These are phyloP conservation scores for Pichia sp. DNA, from an alignment of 1,139 yeast genomes.

Conservation along the genomic window DNA sequence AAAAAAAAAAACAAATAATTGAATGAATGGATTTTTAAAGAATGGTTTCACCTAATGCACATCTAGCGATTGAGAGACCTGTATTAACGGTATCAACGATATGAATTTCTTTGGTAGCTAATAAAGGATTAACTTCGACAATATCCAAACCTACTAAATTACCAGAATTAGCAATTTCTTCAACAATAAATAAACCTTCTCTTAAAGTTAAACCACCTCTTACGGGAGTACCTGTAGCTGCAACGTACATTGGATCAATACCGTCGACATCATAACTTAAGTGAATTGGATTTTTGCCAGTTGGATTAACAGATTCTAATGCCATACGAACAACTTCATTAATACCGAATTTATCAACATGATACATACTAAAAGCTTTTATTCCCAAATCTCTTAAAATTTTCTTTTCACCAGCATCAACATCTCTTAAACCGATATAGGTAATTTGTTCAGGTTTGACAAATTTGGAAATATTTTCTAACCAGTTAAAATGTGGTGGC, in stretches of 20 bases:
- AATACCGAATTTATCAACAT: slow-evolving; percentile 89
- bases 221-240: slow-evolving; percentile 97
- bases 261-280: slow-evolving; percentile 95
- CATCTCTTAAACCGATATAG: slow-evolving; percentile 91
- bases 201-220: slow-evolving; percentile 92
- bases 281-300: slow-evolving; percentile 71
- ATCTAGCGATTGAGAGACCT: slow-evolving; percentile 86
- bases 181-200: slow-evolving; percentile 90
- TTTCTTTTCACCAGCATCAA: slow-evolving; percentile 77
- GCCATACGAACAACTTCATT: slow-evolving; percentile 93
- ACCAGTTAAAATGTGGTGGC: slow-evolving; percentile 77
- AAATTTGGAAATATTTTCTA: slow-evolving; percentile 41
- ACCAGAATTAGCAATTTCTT: slow-evolving; percentile 86
- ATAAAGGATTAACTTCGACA: slow-evolving; percentile 88
- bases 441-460: slow-evolving; percentile 71
- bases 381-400: slow-evolving; percentile 67
- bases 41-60: slow-evolving; percentile 90
- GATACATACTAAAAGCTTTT: slow-evolving; percentile 92
- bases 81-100: slow-evolving; percentile 81
- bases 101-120: slow-evolving; percentile 75
- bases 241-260: slow-evolving; percentile 87
- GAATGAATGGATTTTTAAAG: slow-evolving; percentile 34
- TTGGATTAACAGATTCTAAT: slow-evolving; percentile 68
- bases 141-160: slow-evolving; percentile 81
- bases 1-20: not conserved